Percentiles rank a stretch among this genome's conserved stretches.
These are phyloP conservation scores for Acanthamoeba divionensis DNA, from an alignment of 208 protist species.

Conservation along the genomic window DNA sequence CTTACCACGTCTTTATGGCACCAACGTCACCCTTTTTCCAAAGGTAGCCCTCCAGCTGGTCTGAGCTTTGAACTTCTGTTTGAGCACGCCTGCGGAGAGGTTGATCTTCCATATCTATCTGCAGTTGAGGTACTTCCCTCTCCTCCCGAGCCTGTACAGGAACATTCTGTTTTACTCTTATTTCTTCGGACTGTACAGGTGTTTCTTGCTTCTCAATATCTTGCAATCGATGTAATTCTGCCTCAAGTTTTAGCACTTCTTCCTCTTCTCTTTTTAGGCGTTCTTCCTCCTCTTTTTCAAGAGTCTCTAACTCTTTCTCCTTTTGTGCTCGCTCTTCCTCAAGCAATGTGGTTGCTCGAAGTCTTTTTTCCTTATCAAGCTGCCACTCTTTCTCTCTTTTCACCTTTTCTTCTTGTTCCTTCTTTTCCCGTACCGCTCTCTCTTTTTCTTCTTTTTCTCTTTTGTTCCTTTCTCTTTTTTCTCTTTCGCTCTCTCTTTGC, in stretches of 20 bases:
- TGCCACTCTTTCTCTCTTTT: too few relatives aligned
- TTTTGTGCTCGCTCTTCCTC: neutral
- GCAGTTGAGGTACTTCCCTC: too few relatives aligned
- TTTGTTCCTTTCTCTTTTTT: too few relatives aligned
- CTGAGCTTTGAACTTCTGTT: neutral
- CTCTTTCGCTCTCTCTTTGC: neutral
- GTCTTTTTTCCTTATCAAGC: too few relatives aligned
- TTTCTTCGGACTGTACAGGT: too few relatives aligned
- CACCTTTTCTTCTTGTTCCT: too few relatives aligned
- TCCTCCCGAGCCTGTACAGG: too few relatives aligned
- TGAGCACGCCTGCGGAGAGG: neutral
- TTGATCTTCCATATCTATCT: too few relatives aligned
- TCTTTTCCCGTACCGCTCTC: too few relatives aligned
- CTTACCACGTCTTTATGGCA: slow-evolving; percentile 27
- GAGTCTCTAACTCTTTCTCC: neutral
- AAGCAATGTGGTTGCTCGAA: too few relatives aligned
- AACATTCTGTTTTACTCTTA: too few relatives aligned
- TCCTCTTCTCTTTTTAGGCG: neutral
- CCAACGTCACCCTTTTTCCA: slow-evolving; percentile 41
- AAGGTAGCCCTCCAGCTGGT: slow-evolving; percentile 5
- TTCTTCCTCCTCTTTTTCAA: slow-evolving; percentile 7
- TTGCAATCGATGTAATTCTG: neutral
- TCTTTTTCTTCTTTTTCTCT: too few relatives aligned
- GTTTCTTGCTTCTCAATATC: neutral
- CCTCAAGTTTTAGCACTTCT: slow-evolving; percentile 14